These are phyloP conservation scores for Penstemon davidsonii DNA, from an alignment of 257 asterid species.

Conservation along the genomic window DNA sequence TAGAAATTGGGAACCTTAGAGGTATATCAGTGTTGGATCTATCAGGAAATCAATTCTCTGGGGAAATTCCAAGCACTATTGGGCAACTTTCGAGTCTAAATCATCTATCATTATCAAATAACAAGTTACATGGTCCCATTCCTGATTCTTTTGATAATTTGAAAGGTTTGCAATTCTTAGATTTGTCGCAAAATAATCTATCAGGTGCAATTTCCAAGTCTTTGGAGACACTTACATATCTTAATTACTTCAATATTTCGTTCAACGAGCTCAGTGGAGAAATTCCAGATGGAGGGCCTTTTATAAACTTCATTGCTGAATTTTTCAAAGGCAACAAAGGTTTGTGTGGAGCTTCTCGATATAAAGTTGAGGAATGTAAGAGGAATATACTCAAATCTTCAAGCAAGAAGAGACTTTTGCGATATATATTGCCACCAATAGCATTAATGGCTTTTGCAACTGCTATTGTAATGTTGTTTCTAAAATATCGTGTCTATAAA, in stretches of 20 bases:
- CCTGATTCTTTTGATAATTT: conserved; percentile 24
- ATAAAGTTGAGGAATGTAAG: neutral
- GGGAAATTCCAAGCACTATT: conserved; percentile 24
- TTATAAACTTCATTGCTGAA: conserved; percentile 1
- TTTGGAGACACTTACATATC: neutral
- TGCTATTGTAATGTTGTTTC: neutral
- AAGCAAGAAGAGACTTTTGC: neutral
- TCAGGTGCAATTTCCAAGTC: conserved; percentile 4
- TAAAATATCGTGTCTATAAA: neutral
- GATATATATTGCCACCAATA: neutral
- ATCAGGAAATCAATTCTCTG: conserved; percentile 22
- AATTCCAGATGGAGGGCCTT: conserved; percentile 7
- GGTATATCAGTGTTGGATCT: conserved; percentile 1
- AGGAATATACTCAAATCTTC: neutral
- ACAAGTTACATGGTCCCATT: conserved; percentile 23
- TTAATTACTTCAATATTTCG: conserved; percentile 12
- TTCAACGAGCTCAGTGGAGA: conserved; percentile 6
- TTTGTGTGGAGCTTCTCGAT: conserved; percentile 16
- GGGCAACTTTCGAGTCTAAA: conserved; percentile 23
- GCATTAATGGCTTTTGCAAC: neutral
- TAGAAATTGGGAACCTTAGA: conserved; percentile 15
- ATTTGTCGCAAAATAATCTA: conserved; percentile 9
- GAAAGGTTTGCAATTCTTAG: neutral
- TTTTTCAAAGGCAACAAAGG: neutral
- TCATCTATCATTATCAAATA: conserved; percentile 16